Evolutionary conservation across 139 green algal genomes (phyloP).

Genomic region (Chlamydomonas eustigma): DNA sequence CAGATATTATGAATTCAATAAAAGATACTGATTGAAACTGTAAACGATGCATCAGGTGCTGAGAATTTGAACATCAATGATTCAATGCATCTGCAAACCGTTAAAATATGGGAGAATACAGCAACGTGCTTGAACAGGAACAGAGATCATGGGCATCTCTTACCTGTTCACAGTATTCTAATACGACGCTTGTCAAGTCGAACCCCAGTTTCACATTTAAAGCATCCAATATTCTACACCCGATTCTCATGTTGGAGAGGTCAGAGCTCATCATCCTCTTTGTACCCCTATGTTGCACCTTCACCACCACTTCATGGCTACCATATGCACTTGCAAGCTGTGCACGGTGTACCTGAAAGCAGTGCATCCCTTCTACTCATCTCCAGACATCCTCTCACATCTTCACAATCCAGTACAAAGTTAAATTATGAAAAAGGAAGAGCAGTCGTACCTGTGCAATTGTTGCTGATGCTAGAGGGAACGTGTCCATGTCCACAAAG

Average conservation of each 20-base stretch:
- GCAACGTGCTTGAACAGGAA: no score
- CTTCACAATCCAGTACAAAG: no score
- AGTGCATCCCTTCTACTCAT: no score
- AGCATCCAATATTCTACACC: constrained; percentile 2
- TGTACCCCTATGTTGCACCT: constrained; percentile 38
- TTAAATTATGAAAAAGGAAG: no score
- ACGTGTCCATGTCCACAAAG: constrained; percentile 26
- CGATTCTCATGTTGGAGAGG: constrained; percentile 41
- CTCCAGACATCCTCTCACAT: no score
- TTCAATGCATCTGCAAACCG: no score
- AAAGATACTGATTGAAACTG: no score
- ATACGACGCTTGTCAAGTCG: constrained; percentile 39
- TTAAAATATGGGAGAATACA: no score
- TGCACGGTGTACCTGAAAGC: constrained; percentile 41
- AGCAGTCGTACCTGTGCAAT: constrained; percentile 34
- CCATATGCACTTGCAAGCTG: not conserved
- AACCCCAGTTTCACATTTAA: constrained; percentile 37
- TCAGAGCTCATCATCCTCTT: constrained; percentile 34
- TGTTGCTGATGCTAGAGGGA: constrained; percentile 36
- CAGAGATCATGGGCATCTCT: no score
- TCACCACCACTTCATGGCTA: constrained; percentile 35
- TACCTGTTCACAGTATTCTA: constrained; percentile 45
- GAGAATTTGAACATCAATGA: no score
- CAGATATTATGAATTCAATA: no score
- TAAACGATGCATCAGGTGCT: no score